Percentiles rank a stretch among this genome's conserved stretches.
Conservation (phyloP, 106 monocot species). For the Posidonia australis region DNA sequence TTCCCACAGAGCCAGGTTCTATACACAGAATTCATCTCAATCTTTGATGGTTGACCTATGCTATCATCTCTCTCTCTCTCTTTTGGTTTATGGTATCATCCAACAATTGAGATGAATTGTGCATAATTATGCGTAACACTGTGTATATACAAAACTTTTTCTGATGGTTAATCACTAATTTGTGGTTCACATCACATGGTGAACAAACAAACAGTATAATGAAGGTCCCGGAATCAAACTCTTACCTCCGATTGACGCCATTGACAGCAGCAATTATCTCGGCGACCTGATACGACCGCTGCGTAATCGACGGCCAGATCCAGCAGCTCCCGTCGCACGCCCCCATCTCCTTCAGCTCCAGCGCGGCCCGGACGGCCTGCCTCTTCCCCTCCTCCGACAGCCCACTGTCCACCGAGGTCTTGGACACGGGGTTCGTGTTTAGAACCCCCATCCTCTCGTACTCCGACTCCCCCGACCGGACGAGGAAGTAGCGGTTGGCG, state of each 20-base stretch:
- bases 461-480: slow-evolving; percentile 79
- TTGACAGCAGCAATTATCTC: slow-evolving; percentile 86
- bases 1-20: too few relatives aligned
- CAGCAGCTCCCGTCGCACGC: slow-evolving; percentile 88
- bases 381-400: slow-evolving; percentile 47
- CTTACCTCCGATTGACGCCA: slow-evolving; percentile 55
- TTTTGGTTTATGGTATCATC: too few relatives aligned
- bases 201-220: background rate
- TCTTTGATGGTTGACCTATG: too few relatives aligned
- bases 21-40: too few relatives aligned
- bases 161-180: too few relatives aligned
- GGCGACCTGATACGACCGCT: slow-evolving; percentile 77
- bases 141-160: too few relatives aligned
- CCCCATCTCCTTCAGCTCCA: slow-evolving; percentile 47
- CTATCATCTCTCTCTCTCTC: too few relatives aligned
- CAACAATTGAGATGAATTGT: too few relatives aligned
- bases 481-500: slow-evolving; percentile 57
- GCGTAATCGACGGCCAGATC: slow-evolving; percentile 95
- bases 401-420: slow-evolving; percentile 86
- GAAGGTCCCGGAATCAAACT: background rate
- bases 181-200: too few relatives aligned
- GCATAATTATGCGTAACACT: too few relatives aligned
- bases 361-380: slow-evolving; percentile 48
- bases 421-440: slow-evolving; percentile 72
- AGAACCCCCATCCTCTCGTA: slow-evolving; percentile 55